These are phyloP conservation scores for Stereum hirsutum DNA, from an alignment of 1,284 basidiomycete genomes.

Conservation along the genomic window DNA sequence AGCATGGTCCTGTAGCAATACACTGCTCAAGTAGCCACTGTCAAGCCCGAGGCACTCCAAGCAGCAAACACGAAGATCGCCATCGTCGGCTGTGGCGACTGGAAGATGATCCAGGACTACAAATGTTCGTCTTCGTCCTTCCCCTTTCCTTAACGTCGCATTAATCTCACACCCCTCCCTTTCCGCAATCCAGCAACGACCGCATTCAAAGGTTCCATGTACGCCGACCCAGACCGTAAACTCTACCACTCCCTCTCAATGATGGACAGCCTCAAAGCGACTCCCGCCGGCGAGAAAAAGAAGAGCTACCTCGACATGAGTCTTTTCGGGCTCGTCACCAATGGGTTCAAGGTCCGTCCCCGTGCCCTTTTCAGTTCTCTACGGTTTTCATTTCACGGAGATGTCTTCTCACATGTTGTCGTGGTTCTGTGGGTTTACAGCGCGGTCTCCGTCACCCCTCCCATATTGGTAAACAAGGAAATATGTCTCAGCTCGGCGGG, in stretches of 20 bases:
- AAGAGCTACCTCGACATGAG: constrained; percentile 35
- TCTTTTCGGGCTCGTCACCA: constrained; percentile 22
- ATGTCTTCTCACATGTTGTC: no score
- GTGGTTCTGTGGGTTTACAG: constrained; percentile 23
- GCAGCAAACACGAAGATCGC: constrained; percentile 33
- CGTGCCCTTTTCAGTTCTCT: no score
- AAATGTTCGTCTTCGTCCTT: constrained; percentile 26
- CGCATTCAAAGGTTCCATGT: constrained; percentile 39
- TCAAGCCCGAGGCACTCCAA: constrained; percentile 34
- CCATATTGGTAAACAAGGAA: constrained; percentile 49
- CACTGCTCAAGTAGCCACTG: constrained; percentile 36
- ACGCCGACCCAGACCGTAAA: constrained; percentile 46
- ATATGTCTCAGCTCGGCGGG: constrained; percentile 48
- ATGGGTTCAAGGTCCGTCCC: constrained; percentile 49
- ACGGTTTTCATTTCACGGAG: not conserved
- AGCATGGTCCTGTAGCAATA: constrained; percentile 36
- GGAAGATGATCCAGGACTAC: constrained; percentile 44
- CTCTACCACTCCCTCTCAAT: constrained; percentile 46
- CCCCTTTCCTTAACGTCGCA: not conserved
- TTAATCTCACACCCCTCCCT: not conserved
- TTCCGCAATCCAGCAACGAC: constrained; percentile 42
- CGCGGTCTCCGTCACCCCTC: constrained; percentile 33
- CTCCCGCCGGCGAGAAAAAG: constrained; percentile 35
- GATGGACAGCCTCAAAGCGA: constrained; percentile 31
- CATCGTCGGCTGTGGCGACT: constrained; percentile 57